Percentiles rank a stretch among this genome's conserved stretches.
phyloP scores from a whole-genome alignment of 306 rosid species.

The Lathyrus sativus region DNA sequence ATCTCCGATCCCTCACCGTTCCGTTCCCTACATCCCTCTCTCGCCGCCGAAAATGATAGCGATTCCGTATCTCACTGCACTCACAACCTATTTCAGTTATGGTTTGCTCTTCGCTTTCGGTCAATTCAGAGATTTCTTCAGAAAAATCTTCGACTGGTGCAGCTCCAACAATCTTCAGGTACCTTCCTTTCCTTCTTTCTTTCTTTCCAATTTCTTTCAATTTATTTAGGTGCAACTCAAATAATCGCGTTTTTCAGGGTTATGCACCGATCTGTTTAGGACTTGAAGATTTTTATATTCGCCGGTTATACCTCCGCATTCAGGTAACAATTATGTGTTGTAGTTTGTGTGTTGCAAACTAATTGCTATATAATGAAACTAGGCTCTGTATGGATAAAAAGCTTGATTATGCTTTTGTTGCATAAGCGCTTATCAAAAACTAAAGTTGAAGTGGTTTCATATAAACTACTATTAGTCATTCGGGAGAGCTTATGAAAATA shows the following conservation, averaged over 20 bases:
- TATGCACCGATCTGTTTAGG: constrained; percentile 94
- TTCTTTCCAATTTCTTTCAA: neutral
- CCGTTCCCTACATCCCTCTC: constrained; percentile 11
- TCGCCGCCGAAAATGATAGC: constrained; percentile 50
- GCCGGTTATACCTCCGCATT: constrained; percentile 83
- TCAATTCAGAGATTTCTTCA: constrained; percentile 80
- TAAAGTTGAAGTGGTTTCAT: neutral
- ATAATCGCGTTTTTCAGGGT: constrained; percentile 46
- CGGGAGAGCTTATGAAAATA: neutral
- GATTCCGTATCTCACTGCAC: constrained; percentile 86
- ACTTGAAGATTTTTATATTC: constrained; percentile 83
- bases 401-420: neutral
- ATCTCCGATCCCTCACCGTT: constrained; percentile 21
- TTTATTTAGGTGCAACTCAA: neutral
- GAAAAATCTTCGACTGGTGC: constrained; percentile 72
- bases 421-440: neutral
- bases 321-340: constrained; percentile 48
- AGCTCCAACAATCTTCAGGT: constrained; percentile 71
- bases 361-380: neutral
- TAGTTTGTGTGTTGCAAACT: neutral
- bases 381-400: neutral
- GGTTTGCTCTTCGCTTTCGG: constrained; percentile 87
- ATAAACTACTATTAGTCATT: neutral
- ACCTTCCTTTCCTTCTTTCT: neutral
- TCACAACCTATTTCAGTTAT: constrained; percentile 90